A percentile compares a stretch with the other conserved stretches of the same genome.
Evolutionary conservation across 2,329 filamentous ascomycete species (phyloP).

Genomic region (Calcarisporium arbuscula): DNA sequence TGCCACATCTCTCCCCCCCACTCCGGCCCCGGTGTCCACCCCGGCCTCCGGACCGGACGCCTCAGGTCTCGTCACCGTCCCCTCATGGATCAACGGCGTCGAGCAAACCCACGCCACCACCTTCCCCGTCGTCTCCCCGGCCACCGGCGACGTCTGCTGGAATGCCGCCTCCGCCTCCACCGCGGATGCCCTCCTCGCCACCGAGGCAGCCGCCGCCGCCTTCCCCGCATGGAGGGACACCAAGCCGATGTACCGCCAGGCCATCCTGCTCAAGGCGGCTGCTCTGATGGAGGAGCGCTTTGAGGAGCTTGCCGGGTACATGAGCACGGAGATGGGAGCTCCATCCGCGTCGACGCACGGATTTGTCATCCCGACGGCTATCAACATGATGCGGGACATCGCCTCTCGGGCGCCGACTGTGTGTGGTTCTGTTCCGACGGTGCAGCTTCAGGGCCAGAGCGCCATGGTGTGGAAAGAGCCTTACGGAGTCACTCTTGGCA

Average conservation of each 20-base stretch:
- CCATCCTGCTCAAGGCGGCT: conserved; percentile 64
- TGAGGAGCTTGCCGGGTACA: conserved; percentile 55
- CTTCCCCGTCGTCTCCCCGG: conserved; percentile 53
- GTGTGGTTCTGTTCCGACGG: too few species aligned
- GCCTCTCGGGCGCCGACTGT: too few species aligned
- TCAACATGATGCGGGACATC: too few species aligned
- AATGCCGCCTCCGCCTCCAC: conserved; percentile 51
- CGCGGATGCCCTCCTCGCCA: conserved; percentile 46
- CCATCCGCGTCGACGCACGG: conserved; percentile 26
- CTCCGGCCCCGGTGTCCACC: too few species aligned
- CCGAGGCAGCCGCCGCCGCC: conserved; percentile 53
- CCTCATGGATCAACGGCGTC: conserved; percentile 36
- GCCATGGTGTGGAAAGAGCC: conserved; percentile 50
- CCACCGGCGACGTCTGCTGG: conserved; percentile 44
- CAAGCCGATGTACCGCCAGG: conserved; percentile 54
- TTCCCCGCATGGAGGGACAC: conserved; percentile 63
- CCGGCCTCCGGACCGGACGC: too few species aligned
- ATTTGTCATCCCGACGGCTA: too few species aligned
- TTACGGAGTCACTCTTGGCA: conserved; percentile 22
- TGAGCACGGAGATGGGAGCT: conserved; percentile 44
- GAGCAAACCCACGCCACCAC: conserved; percentile 39
- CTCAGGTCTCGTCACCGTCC: too few species aligned
- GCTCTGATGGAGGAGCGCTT: conserved; percentile 54
- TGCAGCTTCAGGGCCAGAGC: conserved; percentile 12
- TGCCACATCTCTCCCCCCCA: too few species aligned